Conservation (phyloP, 352 stramenopile genomes). For the Thalassiosira hispida region DNA sequence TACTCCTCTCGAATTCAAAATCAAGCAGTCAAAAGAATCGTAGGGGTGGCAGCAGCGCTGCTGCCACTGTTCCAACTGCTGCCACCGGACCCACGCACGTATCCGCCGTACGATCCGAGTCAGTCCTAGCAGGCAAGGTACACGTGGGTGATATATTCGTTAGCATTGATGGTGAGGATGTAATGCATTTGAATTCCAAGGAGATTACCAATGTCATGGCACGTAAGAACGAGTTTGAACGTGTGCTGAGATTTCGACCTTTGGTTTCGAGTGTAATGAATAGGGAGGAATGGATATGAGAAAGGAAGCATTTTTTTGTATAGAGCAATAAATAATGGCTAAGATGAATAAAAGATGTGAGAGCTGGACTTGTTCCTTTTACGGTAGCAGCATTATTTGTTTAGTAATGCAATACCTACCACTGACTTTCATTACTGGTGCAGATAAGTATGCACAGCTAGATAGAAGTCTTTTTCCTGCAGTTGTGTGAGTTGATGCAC, state of each 20-base stretch:
- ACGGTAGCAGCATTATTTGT: no score
- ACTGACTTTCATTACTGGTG: no score
- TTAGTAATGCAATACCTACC: no score
- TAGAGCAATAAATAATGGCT: no score
- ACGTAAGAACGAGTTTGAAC: constrained; percentile 72
- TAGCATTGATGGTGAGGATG: constrained; percentile 83
- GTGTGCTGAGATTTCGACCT: constrained; percentile 54
- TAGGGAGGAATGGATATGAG: constrained; percentile 46
- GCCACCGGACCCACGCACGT: constrained; percentile 66
- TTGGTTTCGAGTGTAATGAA: background rate
- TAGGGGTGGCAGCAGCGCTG: no score
- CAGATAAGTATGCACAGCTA: no score
- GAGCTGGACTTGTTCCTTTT: no score
- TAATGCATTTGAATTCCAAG: constrained; percentile 72
- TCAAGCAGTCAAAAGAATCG: constrained; percentile 40
- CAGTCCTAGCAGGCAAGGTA: constrained; percentile 72
- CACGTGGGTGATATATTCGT: constrained; percentile 75
- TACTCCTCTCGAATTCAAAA: constrained; percentile 73
- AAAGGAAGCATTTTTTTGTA: no score
- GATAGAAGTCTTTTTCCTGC: no score
- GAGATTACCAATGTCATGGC: constrained; percentile 84
- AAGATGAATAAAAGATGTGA: no score
- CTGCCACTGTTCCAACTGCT: no score
- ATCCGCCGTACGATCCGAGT: constrained; percentile 73
- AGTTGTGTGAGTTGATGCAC: no score